Base-by-base conservation (phyloP, 257 asterid species). In the Ilex aquifolium region DNA sequence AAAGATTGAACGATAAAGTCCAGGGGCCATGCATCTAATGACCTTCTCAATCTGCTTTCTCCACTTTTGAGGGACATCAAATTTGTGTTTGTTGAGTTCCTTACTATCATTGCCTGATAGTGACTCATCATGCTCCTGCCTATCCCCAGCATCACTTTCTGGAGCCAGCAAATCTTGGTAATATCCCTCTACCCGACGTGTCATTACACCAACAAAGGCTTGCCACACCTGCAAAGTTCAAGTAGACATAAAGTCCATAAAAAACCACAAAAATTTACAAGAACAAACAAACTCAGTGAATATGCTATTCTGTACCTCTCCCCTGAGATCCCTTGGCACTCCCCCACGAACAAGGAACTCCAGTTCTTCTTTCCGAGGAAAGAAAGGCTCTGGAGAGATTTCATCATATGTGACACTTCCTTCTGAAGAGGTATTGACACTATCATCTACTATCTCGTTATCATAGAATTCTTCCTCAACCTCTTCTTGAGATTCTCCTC, bases 11-110 rank as follows among this genome's bases (percentile, higher is more conserved):
- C 80, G 87, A 80, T 82, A 86, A 90, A 86, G 83, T 81, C 94
- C 94, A 85, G 88, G 91, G 79, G 66, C 95, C 98, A 86, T 88
- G 98, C 98, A 88, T 87, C 96, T 80, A 88, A 88, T 63, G 96
- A 91, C 98, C 98, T 91, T 91, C 98, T 91, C 98, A 88, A 91
- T 91, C 88, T 91, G 96, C 87, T 84, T 91, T 73, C 76, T 84
- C 84, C 63, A 80, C 78, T 86, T 92, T 49, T 89, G 95, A 57
- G 97, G 83, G 71, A 83, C 66, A 63, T 76, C 73, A 56, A 54
- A 67, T 67, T 73, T 68, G 79, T 69, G 74, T 65, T 59, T 69
- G 60, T 65, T 69, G 32, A 17, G 65, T 62, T 69, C 75, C 66
- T 50, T 63, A 59, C 58, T 62, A 49, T 72, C 70, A 40, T 71